Evolutionary conservation across 2,329 filamentous ascomycete genomes (phyloP).

Genomic region (Pseudocercospora eumusae): DNA sequence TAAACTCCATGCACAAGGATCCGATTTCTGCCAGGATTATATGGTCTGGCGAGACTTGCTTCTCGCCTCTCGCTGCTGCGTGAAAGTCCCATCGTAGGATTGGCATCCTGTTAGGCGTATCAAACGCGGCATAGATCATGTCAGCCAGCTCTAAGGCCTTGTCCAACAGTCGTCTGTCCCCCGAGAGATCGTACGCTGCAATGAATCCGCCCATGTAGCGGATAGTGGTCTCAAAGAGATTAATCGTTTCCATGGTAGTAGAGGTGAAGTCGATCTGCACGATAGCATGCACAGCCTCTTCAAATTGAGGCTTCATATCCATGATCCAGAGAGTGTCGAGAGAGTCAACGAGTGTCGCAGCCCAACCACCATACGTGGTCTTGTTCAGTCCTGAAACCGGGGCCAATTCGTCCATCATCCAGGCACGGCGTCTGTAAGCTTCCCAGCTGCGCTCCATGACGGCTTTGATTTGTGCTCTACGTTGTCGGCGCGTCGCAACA

Average conservation of each 20-base stretch:
- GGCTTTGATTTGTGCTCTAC: constrained; percentile 58
- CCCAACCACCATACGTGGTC: constrained; percentile 88
- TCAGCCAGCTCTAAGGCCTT: constrained; percentile 67
- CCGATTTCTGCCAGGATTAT: constrained; percentile 57
- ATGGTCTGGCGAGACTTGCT: constrained; percentile 38
- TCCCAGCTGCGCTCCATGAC: constrained; percentile 78
- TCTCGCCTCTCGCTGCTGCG: constrained; percentile 31
- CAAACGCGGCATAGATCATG: constrained; percentile 66
- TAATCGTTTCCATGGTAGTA: constrained; percentile 55
- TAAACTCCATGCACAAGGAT: constrained; percentile 63
- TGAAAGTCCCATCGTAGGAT: constrained; percentile 60
- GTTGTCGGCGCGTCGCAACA: constrained; percentile 13
- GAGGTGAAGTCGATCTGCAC: constrained; percentile 63
- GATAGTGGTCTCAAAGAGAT: constrained; percentile 71
- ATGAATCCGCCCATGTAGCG: constrained; percentile 70
- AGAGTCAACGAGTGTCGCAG: constrained; percentile 80
- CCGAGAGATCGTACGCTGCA: constrained; percentile 69
- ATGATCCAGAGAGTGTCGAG: constrained; percentile 74
- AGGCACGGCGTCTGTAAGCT: constrained; percentile 76
- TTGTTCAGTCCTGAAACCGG: constrained; percentile 64
- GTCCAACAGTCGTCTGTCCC: constrained; percentile 54
- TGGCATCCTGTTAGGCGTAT: constrained; percentile 69
- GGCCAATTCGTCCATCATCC: constrained; percentile 80
- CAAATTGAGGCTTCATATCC: constrained; percentile 66
- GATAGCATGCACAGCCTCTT: constrained; percentile 61